Evolutionary conservation across 108 stramenopile genomes (phyloP).

Genomic region (Parmales sp.): DNA sequence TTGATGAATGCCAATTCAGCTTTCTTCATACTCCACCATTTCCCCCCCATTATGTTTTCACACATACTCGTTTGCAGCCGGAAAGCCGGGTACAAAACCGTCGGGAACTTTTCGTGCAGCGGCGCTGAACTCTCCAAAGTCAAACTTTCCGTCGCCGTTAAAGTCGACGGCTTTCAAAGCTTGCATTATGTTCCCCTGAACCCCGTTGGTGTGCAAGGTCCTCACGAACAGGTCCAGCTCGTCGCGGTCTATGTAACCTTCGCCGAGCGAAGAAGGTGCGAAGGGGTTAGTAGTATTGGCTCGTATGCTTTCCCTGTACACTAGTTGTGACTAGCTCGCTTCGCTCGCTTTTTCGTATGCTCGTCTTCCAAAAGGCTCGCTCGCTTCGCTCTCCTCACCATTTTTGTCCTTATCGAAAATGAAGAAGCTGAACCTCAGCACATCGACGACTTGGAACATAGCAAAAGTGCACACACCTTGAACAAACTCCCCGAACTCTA

Average conservation of each 20-base stretch:
- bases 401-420: constrained; percentile 11
- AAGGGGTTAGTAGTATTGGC: neutral
- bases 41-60: neutral
- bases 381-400: neutral
- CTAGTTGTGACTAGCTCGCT: too few species aligned
- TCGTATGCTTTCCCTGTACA: neutral
- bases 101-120: constrained; percentile 10
- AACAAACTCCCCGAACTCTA: constrained; percentile 10
- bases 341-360: neutral
- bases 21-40: constrained; percentile 1
- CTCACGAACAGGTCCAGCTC: constrained; percentile 14
- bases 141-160: constrained; percentile 13
- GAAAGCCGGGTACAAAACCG: constrained; percentile 4
- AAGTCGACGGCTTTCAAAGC: constrained; percentile 15
- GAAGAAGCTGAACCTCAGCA: constrained; percentile 3
- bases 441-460: neutral
- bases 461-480: constrained; percentile 6
- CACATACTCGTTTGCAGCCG: neutral
- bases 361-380: too few species aligned
- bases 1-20: neutral
- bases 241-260: constrained; percentile 15
- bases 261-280: too few species aligned
- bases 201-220: constrained; percentile 1
- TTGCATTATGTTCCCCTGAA: neutral
- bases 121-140: constrained; percentile 16